These are phyloP conservation scores for Mycena belliarum DNA, from an alignment of 768 basidiomycete species.

Conservation along the genomic window DNA sequence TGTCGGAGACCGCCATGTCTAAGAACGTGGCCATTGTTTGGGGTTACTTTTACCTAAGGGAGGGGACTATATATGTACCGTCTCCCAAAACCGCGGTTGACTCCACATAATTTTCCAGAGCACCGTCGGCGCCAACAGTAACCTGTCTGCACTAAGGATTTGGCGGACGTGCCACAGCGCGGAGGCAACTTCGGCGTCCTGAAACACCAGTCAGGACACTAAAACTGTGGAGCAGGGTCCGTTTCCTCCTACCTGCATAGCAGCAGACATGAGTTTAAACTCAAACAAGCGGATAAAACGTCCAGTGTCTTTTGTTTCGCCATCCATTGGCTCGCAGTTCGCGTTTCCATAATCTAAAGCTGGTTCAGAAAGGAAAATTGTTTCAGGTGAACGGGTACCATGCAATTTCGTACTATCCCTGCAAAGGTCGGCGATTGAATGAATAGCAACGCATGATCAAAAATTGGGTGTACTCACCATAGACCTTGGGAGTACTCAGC, in stretches of 20 bases:
- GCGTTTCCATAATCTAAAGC: conserved; percentile 21
- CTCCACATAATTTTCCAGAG: conserved; percentile 10
- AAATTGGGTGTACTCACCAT: conserved; percentile 11
- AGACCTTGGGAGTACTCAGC: conserved; percentile 12
- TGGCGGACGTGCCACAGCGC: conserved; percentile 23
- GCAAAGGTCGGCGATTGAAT: no score
- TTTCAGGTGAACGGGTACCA: no score
- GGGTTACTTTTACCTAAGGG: no score
- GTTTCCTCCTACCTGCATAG: conserved; percentile 5
- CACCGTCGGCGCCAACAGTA: conserved; percentile 12
- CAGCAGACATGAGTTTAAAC: conserved; percentile 1
- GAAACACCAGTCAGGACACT: background rate
- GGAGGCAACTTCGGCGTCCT: conserved; percentile 19
- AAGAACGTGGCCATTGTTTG: no score
- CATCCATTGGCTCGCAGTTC: conserved; percentile 15
- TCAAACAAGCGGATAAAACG: conserved; percentile 7
- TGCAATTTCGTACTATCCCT: conserved; percentile 18
- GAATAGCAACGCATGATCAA: no score
- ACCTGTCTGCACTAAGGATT: conserved; percentile 22
- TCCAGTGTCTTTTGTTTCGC: conserved; percentile 14
- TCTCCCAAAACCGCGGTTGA: conserved; percentile 6
- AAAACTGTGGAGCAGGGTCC: no score
- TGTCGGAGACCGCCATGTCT: no score
- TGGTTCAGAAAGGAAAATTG: no score
- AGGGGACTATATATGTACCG: no score